Percentiles rank a stretch among this genome's conserved stretches.
Evolutionary conservation across 176 grass and related monocot species (phyloP).

Genomic region (Dactylis glomerata): DNA sequence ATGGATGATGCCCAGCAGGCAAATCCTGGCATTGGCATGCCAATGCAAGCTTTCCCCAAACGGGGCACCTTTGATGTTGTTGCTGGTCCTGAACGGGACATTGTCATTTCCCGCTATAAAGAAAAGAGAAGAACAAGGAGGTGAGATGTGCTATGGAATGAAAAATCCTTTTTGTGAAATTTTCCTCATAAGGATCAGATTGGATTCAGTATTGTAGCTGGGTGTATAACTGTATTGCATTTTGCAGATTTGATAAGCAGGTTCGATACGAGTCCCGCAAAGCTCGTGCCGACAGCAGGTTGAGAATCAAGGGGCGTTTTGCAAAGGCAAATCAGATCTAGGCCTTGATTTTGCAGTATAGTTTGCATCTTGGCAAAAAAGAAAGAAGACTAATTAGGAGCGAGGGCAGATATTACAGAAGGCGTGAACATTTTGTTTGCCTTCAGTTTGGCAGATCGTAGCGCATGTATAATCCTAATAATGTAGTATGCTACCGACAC

Average conservation of each 20-base stretch:
- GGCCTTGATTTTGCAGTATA: constrained; percentile 2
- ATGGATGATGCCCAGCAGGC: constrained; percentile 24
- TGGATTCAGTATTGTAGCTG: not conserved
- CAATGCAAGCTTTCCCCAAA: constrained; percentile 38
- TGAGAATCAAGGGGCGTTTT: constrained; percentile 90
- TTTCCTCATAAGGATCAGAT: not conserved
- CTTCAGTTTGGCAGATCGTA: constrained; percentile 14
- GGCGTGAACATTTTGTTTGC: constrained; percentile 9
- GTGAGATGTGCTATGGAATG: constrained; percentile 31
- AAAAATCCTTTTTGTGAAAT: not conserved
- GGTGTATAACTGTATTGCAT: not conserved
- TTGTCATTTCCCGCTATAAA: constrained; percentile 78
- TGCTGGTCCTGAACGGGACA: constrained; percentile 47
- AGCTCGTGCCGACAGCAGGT: constrained; percentile 76
- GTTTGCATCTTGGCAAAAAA: not conserved
- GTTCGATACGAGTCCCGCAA: constrained; percentile 92
- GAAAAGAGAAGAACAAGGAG: constrained; percentile 96
- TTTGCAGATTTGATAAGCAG: constrained; percentile 85
- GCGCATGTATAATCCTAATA: constrained; percentile 5
- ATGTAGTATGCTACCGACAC: constrained; percentile 7
- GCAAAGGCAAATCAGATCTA: constrained; percentile 58
- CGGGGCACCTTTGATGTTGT: constrained; percentile 50
- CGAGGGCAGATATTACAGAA: not conserved
- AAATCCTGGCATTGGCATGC: constrained; percentile 12
- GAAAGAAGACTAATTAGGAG: not conserved